phyloP scores from a whole-genome alignment of 768 basidiomycete genomes.

The Leccinum longicurvipes region DNA sequence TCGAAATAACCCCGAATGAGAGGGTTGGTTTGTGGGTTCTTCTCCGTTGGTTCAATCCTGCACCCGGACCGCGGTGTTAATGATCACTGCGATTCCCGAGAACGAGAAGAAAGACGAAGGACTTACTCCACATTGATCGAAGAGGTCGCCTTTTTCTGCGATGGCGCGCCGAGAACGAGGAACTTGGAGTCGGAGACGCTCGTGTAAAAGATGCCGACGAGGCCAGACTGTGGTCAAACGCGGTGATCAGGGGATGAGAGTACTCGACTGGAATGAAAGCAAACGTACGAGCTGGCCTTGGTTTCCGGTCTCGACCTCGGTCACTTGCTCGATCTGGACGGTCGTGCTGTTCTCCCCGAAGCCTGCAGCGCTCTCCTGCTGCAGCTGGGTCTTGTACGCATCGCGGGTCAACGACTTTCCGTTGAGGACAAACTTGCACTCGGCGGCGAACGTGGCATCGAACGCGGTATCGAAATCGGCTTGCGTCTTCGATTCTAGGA shows the following conservation, averaged over 20 bases:
- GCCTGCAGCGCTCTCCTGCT: constrained; percentile 24
- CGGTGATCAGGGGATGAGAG: too few relatives aligned
- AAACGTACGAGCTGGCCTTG: constrained; percentile 29
- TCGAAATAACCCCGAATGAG: constrained; percentile 32
- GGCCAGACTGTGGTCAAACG: constrained; percentile 19
- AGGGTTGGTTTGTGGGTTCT: constrained; percentile 13
- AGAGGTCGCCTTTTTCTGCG: constrained; percentile 29
- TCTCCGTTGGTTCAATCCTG: constrained; percentile 32
- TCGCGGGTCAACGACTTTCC: constrained; percentile 37
- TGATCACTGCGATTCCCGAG: background rate
- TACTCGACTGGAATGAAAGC: too few relatives aligned
- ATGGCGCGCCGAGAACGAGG: constrained; percentile 33
- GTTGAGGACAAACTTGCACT: constrained; percentile 40
- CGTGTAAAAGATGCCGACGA: constrained; percentile 39
- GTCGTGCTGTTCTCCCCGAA: constrained; percentile 8
- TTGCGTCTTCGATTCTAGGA: constrained; percentile 38
- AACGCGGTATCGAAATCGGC: constrained; percentile 37
- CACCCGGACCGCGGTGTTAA: background rate
- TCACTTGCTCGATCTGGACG: constrained; percentile 26
- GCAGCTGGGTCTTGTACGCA: constrained; percentile 39
- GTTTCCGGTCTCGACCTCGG: constrained; percentile 24
- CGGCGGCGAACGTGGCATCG: constrained; percentile 37
- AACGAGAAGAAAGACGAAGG: background rate
- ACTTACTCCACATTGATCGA: constrained; percentile 41
- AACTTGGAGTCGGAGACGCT: constrained; percentile 32